These are phyloP conservation scores for Colletotrichum sp. DNA, from an alignment of 2,329 filamentous ascomycete genomes.

Conservation along the genomic window DNA sequence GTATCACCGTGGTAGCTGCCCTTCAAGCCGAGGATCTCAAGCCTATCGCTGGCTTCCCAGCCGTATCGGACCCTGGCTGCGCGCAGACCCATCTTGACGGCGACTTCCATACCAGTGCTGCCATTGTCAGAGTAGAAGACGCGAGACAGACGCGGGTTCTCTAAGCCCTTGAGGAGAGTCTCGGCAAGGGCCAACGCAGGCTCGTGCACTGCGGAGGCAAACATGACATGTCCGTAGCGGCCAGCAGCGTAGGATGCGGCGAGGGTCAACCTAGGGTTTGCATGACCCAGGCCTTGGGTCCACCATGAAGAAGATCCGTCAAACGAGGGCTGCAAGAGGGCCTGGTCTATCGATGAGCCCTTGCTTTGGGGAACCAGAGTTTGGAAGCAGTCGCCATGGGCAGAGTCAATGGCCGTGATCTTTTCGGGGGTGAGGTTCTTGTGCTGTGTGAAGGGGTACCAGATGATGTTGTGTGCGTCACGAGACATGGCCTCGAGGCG, in stretches of 20 bases:
- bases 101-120: constrained; percentile 83
- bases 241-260: constrained; percentile 82
- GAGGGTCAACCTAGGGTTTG: constrained; percentile 72
- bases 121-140: constrained; percentile 87
- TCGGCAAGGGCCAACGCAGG: constrained; percentile 75
- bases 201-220: constrained; percentile 79
- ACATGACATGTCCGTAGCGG: constrained; percentile 88
- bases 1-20: constrained; percentile 89
- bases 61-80: constrained; percentile 70
- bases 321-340: constrained; percentile 68
- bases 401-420: constrained; percentile 80
- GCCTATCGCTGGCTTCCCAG: constrained; percentile 61
- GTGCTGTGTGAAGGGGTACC: constrained; percentile 90
- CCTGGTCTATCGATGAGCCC: neutral
- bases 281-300: constrained; percentile 87
- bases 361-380: constrained; percentile 36
- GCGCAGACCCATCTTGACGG: constrained; percentile 82
- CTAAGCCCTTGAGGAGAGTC: constrained; percentile 60
- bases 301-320: constrained; percentile 91
- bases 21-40: constrained; percentile 75
- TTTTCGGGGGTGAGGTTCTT: constrained; percentile 62
- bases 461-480: constrained; percentile 69
- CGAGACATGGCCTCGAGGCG: constrained; percentile 65
- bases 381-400: constrained; percentile 80
- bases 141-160: constrained; percentile 68